Conservation (phyloP, 352 stramenopile species). For the Phytophthora pluvialis region DNA sequence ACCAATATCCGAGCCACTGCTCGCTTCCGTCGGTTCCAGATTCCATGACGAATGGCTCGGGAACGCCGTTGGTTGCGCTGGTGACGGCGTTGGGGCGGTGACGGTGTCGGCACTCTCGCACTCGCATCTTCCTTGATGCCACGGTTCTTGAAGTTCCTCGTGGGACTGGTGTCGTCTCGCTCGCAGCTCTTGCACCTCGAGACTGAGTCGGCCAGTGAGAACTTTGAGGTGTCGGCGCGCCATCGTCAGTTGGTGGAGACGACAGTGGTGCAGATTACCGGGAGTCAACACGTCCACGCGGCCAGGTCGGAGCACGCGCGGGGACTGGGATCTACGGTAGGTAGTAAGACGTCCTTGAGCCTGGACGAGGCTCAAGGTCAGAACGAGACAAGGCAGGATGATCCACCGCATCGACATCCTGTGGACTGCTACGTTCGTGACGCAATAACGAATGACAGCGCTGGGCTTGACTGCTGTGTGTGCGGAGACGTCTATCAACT, state of each 20-base stretch:
- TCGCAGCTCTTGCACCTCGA: conserved; percentile 27
- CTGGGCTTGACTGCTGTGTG: not conserved
- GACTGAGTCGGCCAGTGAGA: conserved; percentile 14
- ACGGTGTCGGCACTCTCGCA: conserved; percentile 18
- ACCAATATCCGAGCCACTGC: not conserved
- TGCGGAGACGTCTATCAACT: too few species aligned
- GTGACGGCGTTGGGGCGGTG: conserved; percentile 8
- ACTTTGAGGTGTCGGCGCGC: conserved; percentile 22
- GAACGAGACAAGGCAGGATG: conserved; percentile 19
- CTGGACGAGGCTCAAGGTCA: conserved; percentile 11
- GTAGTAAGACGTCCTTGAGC: conserved; percentile 22
- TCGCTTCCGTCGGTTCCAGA: conserved; percentile 13
- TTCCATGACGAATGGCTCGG: conserved; percentile 19
- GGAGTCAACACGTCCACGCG: not conserved
- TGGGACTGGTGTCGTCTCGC: conserved; percentile 1
- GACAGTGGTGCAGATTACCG: not conserved
- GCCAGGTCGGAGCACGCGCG: not conserved
- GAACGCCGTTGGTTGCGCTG: conserved; percentile 13
- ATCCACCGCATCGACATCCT: conserved; percentile 23
- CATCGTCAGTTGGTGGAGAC: conserved; percentile 17
- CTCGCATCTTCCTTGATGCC: conserved; percentile 19
- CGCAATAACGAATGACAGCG: conserved; percentile 32
- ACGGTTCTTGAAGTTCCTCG: conserved; percentile 14
- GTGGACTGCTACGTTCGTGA: conserved; percentile 29
- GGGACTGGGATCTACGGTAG: conserved; percentile 9